Conservation (phyloP, 352 stramenopile species). For the Thalassiosira hispida region DNA sequence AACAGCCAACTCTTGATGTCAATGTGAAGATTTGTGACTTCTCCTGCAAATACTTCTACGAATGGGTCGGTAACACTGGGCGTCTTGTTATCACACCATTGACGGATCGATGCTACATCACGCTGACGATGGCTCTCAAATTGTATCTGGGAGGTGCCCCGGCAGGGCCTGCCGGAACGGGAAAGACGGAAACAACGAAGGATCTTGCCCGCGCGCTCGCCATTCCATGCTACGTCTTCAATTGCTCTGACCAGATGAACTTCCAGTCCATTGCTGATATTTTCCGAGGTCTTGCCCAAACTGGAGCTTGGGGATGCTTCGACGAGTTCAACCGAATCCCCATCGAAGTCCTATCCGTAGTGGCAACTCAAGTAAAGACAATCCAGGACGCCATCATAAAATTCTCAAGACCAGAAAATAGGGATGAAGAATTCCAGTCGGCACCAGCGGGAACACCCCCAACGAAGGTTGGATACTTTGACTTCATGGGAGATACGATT, state of each 20-base stretch:
- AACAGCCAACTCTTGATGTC: constrained; percentile 93
- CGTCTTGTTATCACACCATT: constrained; percentile 95
- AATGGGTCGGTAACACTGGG: constrained; percentile 95
- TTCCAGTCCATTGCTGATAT: constrained; percentile 97
- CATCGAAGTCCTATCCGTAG: constrained; percentile 94
- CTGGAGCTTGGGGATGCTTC: constrained; percentile 95
- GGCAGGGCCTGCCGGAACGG: constrained; percentile 91
- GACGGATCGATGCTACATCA: constrained; percentile 97
- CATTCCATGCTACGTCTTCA: constrained; percentile 94
- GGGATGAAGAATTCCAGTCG: constrained; percentile 93
- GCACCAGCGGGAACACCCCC: constrained; percentile 92
- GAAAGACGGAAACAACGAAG: constrained; percentile 95
- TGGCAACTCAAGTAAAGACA: constrained; percentile 97
- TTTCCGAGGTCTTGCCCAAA: constrained; percentile 93
- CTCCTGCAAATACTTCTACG: constrained; percentile 96
- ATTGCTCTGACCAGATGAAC: constrained; percentile 96
- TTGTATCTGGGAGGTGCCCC: constrained; percentile 95
- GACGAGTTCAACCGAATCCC: constrained; percentile 97
- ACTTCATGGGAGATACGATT: constrained; percentile 97
- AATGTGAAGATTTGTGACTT: constrained; percentile 97
- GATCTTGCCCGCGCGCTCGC: constrained; percentile 91
- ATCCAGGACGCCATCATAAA: constrained; percentile 93
- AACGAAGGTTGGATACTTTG: constrained; percentile 92
- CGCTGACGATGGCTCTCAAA: constrained; percentile 94
- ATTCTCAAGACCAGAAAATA: constrained; percentile 92